phyloP scores from a whole-genome alignment of 345 rosid species.

The Schrenkiella parvula region DNA sequence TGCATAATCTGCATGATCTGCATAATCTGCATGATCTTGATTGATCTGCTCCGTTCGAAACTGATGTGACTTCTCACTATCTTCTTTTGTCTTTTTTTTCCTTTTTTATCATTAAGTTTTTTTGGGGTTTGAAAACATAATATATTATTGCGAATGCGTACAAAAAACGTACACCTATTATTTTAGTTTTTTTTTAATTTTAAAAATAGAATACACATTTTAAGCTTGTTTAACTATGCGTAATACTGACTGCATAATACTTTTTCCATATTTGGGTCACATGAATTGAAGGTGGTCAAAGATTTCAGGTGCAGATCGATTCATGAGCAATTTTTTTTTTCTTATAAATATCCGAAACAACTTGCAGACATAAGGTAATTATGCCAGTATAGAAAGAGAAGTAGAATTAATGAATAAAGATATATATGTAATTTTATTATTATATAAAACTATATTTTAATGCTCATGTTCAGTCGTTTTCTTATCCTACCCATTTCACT shows the following conservation, averaged over 20 bases:
- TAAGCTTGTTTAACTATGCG: not conserved
- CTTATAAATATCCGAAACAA: not conserved
- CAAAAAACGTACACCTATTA: not conserved
- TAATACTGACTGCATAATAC: not conserved
- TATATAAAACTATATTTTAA: no score
- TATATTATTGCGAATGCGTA: no score
- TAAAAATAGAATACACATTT: not conserved
- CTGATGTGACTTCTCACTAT: no score
- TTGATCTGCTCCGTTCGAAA: no score
- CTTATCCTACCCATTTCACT: not conserved
- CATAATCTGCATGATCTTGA: no score
- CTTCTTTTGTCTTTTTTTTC: not conserved
- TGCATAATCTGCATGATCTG: no score
- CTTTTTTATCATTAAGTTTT: no score
- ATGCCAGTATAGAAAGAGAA: no score
- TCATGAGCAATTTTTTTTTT: not conserved
- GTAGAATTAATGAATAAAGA: no score
- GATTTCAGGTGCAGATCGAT: constrained; percentile 16
- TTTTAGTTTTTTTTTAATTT: not conserved
- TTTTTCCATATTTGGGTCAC: not conserved
- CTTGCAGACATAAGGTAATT: not conserved
- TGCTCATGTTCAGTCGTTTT: constrained; percentile 6
- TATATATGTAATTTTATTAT: no score
- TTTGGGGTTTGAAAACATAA: no score
- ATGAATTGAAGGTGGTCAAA: constrained; percentile 19